Conservation (phyloP, 1,284 basidiomycete genomes). For the Melampsora occidentalis region DNA sequence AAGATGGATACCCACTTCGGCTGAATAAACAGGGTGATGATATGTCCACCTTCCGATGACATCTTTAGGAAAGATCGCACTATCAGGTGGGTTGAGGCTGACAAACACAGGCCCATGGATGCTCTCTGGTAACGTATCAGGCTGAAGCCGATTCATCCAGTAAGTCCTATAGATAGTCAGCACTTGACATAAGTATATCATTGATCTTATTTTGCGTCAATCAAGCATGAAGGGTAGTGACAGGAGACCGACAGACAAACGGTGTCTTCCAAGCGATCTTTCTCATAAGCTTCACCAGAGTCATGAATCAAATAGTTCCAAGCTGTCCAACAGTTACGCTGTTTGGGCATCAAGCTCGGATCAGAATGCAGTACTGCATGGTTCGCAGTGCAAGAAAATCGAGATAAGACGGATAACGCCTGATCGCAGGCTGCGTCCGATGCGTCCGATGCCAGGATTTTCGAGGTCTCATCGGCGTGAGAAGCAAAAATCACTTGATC, state of each 20-base stretch:
- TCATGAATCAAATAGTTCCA: constrained; percentile 54
- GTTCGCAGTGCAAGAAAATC: constrained; percentile 69
- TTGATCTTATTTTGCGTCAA: background rate
- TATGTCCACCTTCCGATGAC: constrained; percentile 64
- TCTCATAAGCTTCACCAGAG: constrained; percentile 65
- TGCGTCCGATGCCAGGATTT: constrained; percentile 57
- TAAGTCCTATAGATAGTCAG: constrained; percentile 55
- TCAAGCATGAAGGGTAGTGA: background rate
- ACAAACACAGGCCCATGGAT: constrained; percentile 69
- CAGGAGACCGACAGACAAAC: constrained; percentile 23
- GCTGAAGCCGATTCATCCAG: constrained; percentile 74
- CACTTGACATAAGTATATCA: background rate
- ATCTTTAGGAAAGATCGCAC: constrained; percentile 59
- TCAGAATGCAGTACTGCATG: constrained; percentile 70
- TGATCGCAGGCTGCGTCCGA: background rate
- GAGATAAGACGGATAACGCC: constrained; percentile 57
- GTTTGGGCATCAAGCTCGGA: constrained; percentile 33
- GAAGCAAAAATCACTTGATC: constrained; percentile 76
- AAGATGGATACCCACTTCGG: constrained; percentile 53
- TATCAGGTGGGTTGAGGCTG: constrained; percentile 70
- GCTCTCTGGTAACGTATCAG: constrained; percentile 61
- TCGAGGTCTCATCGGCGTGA: constrained; percentile 68
- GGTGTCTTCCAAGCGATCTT: constrained; percentile 60
- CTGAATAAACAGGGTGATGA: constrained; percentile 67
- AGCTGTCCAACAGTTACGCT: constrained; percentile 23